Percentiles rank a stretch among this genome's conserved stretches.
Conservation (phyloP, 257 asterid genomes). For the Lantana camara region DNA sequence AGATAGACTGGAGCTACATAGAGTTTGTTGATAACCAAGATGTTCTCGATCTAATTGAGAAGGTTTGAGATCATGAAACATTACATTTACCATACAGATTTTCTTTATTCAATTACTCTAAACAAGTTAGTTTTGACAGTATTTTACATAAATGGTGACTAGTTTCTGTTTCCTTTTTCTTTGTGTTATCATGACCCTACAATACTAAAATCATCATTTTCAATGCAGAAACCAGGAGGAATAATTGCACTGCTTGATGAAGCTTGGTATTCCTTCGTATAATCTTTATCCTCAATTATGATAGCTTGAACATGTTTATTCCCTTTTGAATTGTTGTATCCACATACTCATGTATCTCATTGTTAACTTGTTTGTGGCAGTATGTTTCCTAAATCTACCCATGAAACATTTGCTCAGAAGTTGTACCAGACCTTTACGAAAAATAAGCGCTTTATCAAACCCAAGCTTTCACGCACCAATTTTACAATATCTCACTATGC, state of each 20-base stretch:
- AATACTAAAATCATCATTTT: not conserved
- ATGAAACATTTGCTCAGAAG: conserved; percentile 93
- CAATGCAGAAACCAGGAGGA: conserved; percentile 92
- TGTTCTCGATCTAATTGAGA: conserved; percentile 89
- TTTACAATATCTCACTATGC: conserved; percentile 89
- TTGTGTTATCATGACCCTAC: conserved; percentile 18
- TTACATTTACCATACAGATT: conserved; percentile 5
- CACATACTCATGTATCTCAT: conserved; percentile 24
- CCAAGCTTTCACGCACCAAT: conserved; percentile 89
- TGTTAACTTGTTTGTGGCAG: conserved; percentile 46
- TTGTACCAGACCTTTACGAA: conserved; percentile 79
- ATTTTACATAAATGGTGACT: conserved; percentile 16
- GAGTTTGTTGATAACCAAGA: conserved; percentile 96
- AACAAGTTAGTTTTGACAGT: conserved; percentile 5
- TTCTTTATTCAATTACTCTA: conserved; percentile 2
- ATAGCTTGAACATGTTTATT: not conserved
- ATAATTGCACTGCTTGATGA: conserved; percentile 86
- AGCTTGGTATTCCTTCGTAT: conserved; percentile 62
- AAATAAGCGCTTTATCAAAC: conserved; percentile 85
- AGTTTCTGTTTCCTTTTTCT: conserved; percentile 3
- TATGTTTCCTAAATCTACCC: conserved; percentile 92
- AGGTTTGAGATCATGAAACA: conserved; percentile 47
- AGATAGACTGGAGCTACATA: conserved; percentile 92
- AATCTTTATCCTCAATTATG: conserved; percentile 4
- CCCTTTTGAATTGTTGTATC: conserved; percentile 17